phyloP scores from a whole-genome alignment of 495 filamentous ascomycete species.

The Penicillium goetzii region DNA sequence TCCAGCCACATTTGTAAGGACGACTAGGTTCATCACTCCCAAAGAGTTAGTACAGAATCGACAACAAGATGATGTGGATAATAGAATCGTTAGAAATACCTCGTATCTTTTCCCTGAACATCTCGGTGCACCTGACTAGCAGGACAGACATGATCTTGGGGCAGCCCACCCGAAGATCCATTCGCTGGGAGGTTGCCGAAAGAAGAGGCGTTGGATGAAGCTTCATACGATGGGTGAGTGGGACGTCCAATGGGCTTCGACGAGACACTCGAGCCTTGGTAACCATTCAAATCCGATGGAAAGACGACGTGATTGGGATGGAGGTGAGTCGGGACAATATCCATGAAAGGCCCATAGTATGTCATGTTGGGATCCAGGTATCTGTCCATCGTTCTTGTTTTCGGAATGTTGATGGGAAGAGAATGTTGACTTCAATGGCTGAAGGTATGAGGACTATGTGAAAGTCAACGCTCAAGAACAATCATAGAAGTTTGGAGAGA shows the following conservation, averaged over 20 bases:
- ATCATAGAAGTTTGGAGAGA: too few species aligned
- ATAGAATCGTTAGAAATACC: background rate
- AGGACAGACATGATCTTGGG: background rate
- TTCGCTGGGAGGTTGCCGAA: background rate
- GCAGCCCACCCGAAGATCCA: background rate
- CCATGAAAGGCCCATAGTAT: background rate
- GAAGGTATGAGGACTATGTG: too few species aligned
- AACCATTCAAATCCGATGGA: background rate
- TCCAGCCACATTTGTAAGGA: slow-evolving; percentile 1
- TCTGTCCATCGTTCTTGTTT: background rate
- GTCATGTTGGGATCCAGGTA: background rate
- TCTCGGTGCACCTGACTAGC: background rate
- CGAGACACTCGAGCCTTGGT: background rate
- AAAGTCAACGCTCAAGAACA: too few species aligned
- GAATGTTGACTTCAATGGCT: too few species aligned
- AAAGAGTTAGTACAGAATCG: background rate
- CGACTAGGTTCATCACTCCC: background rate
- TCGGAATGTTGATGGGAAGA: background rate
- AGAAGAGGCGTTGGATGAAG: background rate
- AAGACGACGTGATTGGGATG: background rate
- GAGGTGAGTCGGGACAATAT: background rate
- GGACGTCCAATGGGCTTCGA: background rate
- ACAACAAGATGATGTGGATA: background rate
- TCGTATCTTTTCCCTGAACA: background rate
- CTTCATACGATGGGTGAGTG: background rate